A percentile compares a stretch with the other conserved stretches of the same genome.
Conservation (phyloP, 176 grass and related monocot genomes). For the Saccharum spontaneum region DNA sequence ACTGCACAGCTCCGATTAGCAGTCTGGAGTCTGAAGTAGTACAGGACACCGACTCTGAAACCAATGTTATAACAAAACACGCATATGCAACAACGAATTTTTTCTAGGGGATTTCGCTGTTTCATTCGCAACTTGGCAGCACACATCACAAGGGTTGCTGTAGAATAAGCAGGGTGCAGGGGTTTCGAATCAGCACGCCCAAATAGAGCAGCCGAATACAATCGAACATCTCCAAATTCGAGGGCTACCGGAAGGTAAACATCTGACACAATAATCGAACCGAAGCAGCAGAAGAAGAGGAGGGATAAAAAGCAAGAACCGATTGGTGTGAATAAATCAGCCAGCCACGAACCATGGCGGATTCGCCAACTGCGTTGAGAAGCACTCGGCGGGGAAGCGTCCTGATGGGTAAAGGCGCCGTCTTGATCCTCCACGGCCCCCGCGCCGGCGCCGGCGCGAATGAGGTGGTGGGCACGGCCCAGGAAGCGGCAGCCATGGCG, state of each 20-base stretch:
- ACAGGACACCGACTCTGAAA: background rate
- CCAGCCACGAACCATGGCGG: constrained; percentile 25
- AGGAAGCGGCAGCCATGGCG: constrained; percentile 35
- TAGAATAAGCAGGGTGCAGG: background rate
- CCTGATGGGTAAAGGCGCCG: background rate
- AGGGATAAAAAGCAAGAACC: background rate
- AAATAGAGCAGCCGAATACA: background rate
- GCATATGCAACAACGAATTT: background rate
- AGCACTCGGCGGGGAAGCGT: background rate
- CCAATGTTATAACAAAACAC: background rate
- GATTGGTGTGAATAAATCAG: background rate
- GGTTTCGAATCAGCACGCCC: background rate
- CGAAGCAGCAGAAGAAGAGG: background rate
- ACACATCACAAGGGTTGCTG: background rate
- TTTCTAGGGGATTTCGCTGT: background rate
- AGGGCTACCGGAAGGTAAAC: background rate
- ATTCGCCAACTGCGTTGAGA: constrained; percentile 27
- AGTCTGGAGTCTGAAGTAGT: background rate
- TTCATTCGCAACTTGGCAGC: background rate
- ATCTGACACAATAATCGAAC: background rate
- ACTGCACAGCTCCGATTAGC: background rate
- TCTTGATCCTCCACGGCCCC: background rate
- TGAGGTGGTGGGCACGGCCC: constrained; percentile 28
- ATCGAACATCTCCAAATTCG: background rate
- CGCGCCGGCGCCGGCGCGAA: constrained; percentile 25